Evolutionary conservation across 805 yeast species (phyloP), one percentile per base, ranked within the genome.

Genomic region (Zygotorulaspora florentina): DNA sequence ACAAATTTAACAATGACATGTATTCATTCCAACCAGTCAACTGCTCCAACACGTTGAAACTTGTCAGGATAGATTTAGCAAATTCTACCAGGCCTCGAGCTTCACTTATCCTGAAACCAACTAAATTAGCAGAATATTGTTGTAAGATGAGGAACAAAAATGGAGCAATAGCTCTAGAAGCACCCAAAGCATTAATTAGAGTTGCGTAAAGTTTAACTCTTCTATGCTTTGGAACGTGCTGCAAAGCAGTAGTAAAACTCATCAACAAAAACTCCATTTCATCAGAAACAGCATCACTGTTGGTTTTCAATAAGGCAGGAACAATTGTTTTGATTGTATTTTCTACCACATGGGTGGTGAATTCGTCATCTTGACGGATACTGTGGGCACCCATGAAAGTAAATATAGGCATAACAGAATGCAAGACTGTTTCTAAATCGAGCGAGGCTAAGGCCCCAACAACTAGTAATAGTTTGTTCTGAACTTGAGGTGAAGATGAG

Each of bases 361-460:
- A 91, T 62, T 88, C 97, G 65, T 93, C 98, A 65, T 93, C 99
- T 68, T 93, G 96, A 59, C 96, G 83, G 42, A 93, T 79, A 11
- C 97, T 90, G 59, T 89, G 95, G 10, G 98, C 96, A 48, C 99
- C 99, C 98, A 93, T 93, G 58, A 93, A 93, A 1, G 99, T 93
- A 72, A 93, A 93, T 42, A 93, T 91, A n/a, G 99, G 99, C 99
- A 93, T 93, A 8, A 93, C 96, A 2, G 96, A 86, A 68, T 93
- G 98, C 43, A 93, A 71, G 25, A 93, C 89, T 26, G 85, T 79
- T 59, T 91, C 97, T 8, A 98, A 96, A 10, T 91, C 86, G 45
- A 93, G 69, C 0, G 88, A 73, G 0, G 98, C 98, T 54, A 93
- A 71, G 40, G 88, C 84, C 2, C 97, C 85, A 54, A 93, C 81